phyloP scores from a whole-genome alignment of 2,329 filamentous ascomycete species.

The Cadophora gregata region DNA sequence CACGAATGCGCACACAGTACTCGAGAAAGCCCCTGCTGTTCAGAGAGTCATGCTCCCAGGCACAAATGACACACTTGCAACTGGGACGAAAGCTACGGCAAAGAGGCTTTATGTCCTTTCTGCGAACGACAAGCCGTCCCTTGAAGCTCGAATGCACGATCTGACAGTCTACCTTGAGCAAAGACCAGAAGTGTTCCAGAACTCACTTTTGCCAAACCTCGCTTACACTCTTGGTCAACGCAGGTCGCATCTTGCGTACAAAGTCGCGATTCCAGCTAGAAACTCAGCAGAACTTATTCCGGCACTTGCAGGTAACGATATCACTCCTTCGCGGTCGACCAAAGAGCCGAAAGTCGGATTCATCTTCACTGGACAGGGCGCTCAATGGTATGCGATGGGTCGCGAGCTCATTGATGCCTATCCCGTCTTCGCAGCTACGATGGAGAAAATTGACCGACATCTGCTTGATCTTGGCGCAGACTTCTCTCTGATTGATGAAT shows the following conservation, averaged over 20 bases:
- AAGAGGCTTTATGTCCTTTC: slow-evolving; percentile 37
- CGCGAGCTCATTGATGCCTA: slow-evolving; percentile 42
- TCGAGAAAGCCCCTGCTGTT: slow-evolving; percentile 27
- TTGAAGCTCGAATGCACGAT: slow-evolving; percentile 31
- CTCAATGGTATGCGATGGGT: slow-evolving; percentile 42
- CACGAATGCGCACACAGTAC: slow-evolving; percentile 48
- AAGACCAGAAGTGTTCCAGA: slow-evolving; percentile 37
- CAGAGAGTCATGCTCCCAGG: slow-evolving; percentile 16
- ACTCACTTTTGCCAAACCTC: slow-evolving; percentile 34
- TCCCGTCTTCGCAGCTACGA: slow-evolving; percentile 45
- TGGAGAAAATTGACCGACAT: slow-evolving; percentile 45
- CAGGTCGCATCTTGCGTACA: slow-evolving; percentile 39
- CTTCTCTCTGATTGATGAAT: slow-evolving; percentile 45
- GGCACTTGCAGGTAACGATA: slow-evolving; percentile 49
- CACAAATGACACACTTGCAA: slow-evolving; percentile 29
- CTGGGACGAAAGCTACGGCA: slow-evolving; percentile 22
- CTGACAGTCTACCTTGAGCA: slow-evolving; percentile 37
- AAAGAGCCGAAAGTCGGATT: slow-evolving; percentile 37
- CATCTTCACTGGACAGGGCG: slow-evolving; percentile 42
- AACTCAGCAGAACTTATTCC: slow-evolving; percentile 39
- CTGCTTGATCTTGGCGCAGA: slow-evolving; percentile 46
- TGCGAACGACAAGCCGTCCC: slow-evolving; percentile 34
- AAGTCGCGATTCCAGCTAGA: slow-evolving; percentile 32
- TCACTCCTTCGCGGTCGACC: slow-evolving; percentile 22
- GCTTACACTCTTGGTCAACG: slow-evolving; percentile 41